phyloP scores from a whole-genome alignment of 352 stramenopile species.

The Saprolegnia parasitica region DNA sequence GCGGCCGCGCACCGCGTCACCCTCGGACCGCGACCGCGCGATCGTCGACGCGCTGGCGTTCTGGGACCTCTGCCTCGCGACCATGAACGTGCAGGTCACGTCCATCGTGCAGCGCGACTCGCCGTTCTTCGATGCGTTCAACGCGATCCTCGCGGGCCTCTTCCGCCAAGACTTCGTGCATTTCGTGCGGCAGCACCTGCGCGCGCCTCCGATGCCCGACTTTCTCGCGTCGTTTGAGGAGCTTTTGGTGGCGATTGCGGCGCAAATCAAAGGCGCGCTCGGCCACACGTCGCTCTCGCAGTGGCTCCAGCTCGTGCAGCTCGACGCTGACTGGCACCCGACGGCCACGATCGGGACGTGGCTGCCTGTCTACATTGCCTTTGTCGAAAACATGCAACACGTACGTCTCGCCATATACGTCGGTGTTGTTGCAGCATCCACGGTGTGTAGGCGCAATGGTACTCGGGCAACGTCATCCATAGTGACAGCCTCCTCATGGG shows the following conservation, averaged over 20 bases:
- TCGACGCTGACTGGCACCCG: slow-evolving; percentile 2
- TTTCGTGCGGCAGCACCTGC: neutral
- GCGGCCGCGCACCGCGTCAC: neutral
- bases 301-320: slow-evolving; percentile 10
- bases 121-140: slow-evolving; percentile 4
- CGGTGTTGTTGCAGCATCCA: neutral
- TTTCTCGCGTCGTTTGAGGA: neutral
- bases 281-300: neutral
- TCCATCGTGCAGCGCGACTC: neutral
- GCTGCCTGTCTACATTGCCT: slow-evolving; percentile 1
- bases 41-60: slow-evolving; percentile 2
- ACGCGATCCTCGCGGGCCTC: neutral
- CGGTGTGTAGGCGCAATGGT: neutral
- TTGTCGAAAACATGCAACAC: slow-evolving; percentile 11
- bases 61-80: slow-evolving; percentile 7
- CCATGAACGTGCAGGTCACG: neutral
- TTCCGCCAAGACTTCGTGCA: neutral
- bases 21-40: neutral
- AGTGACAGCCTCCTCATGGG: neutral
- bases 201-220: neutral
- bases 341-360: neutral
- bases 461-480: neutral
- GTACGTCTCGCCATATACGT: neutral
- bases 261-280: neutral
- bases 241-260: neutral